These are phyloP conservation scores for Chlorella sp. DNA, from an alignment of 139 green algal genomes.

Conservation along the genomic window DNA sequence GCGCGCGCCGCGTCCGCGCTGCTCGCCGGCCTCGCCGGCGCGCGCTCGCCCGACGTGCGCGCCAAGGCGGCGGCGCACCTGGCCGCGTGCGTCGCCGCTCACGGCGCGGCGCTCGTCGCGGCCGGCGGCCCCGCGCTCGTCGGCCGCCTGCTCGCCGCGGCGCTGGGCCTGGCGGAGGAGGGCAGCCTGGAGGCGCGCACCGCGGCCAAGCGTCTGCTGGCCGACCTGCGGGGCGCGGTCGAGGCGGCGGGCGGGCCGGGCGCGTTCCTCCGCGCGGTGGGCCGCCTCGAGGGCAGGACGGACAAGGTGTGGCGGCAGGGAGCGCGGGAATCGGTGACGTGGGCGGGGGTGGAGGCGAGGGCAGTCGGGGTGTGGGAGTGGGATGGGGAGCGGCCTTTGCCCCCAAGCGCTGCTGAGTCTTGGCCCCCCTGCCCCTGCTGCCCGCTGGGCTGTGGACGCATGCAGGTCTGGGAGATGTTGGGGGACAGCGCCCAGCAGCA, in stretches of 20 bases:
- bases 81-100: constrained; percentile 49
- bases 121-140: constrained; percentile 8
- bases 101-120: constrained; percentile 40
- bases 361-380: no score
- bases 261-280: not conserved
- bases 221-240: constrained; percentile 24
- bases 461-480: no score
- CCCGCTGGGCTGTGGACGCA: no score
- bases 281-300: constrained; percentile 9
- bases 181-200: constrained; percentile 67
- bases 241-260: not conserved
- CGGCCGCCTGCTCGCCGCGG: constrained; percentile 48
- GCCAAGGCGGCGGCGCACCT: constrained; percentile 65
- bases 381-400: no score
- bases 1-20: constrained; percentile 48
- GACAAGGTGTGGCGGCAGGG: constrained; percentile 15
- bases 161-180: constrained; percentile 68
- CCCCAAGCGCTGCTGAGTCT: no score
- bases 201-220: constrained; percentile 79
- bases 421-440: no score
- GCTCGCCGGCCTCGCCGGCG: constrained; percentile 35
- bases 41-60: constrained; percentile 56
- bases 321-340: not conserved
- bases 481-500: no score
- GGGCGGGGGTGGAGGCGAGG: no score